These are phyloP conservation scores for Kwoniella dendrophila DNA, from an alignment of 768 basidiomycete species.

Conservation along the genomic window DNA sequence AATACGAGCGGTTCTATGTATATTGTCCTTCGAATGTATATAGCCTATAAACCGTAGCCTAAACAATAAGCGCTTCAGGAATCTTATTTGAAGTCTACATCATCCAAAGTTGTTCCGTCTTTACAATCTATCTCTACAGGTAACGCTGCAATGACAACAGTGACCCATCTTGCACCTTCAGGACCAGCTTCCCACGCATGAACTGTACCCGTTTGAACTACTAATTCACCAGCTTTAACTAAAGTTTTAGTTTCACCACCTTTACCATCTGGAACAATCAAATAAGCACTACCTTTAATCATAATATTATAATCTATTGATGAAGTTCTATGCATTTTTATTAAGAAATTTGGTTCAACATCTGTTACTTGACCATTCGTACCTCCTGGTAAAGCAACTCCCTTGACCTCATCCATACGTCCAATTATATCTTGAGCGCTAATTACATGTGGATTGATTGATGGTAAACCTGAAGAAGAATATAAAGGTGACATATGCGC, in stretches of 20 bases:
- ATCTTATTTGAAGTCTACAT: constrained; percentile 34
- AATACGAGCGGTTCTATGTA: too few species aligned
- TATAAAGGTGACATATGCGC: constrained; percentile 34
- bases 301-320: constrained; percentile 55
- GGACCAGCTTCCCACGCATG: constrained; percentile 52
- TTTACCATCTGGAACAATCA: constrained; percentile 41
- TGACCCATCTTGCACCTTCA: constrained; percentile 49
- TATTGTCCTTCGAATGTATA: neutral
- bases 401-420: constrained; percentile 15
- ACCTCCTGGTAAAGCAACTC: constrained; percentile 38
- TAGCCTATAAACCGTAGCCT: neutral
- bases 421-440: constrained; percentile 18
- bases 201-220: constrained; percentile 54
- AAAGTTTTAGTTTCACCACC: constrained; percentile 34
- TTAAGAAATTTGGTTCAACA: constrained; percentile 36
- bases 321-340: constrained; percentile 49
- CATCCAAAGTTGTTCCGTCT: constrained; percentile 34
- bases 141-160: constrained; percentile 44
- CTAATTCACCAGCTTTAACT: constrained; percentile 47
- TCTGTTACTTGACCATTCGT: constrained; percentile 49
- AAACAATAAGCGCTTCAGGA: neutral
- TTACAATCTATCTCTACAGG: constrained; percentile 35
- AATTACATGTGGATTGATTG: constrained; percentile 25
- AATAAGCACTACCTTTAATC: constrained; percentile 32
- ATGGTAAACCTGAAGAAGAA: constrained; percentile 29